Conservation (phyloP, 148 eudicot genomes). For the Rhododendron mucronatum region DNA sequence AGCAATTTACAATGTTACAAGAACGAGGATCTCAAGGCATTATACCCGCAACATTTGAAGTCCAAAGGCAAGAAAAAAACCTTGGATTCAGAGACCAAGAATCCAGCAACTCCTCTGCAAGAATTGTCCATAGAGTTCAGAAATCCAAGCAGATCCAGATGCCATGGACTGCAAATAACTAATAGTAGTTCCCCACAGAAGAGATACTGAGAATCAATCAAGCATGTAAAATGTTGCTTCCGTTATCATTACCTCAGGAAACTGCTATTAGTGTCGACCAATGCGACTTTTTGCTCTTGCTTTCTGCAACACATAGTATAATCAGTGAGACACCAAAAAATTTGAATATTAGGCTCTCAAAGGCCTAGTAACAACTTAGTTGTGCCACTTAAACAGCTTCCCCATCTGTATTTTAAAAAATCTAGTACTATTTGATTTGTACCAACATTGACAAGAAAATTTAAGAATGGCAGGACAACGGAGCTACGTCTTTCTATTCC, state of each 20-base stretch:
- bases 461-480: background rate
- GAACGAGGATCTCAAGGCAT: background rate
- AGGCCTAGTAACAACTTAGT: background rate
- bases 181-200: constrained; percentile 1
- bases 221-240: background rate
- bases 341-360: background rate
- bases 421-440: background rate
- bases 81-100: background rate
- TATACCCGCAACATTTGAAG: background rate
- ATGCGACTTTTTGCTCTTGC: constrained; percentile 49
- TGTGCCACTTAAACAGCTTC: background rate
- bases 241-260: background rate
- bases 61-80: background rate
- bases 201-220: background rate
- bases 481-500: background rate
- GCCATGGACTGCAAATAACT: background rate
- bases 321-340: background rate
- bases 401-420: background rate
- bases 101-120: background rate
- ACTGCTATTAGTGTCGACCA: constrained; percentile 31
- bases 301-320: constrained; percentile 32
- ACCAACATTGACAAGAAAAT: background rate
- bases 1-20: constrained; percentile 7
- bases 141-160: background rate
- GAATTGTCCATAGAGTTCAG: background rate